Percentiles rank a stretch among this genome's conserved stretches.
These are phyloP conservation scores for Diaporthe sp. DNA, from an alignment of 2,329 filamentous ascomycete genomes.

Conservation along the genomic window DNA sequence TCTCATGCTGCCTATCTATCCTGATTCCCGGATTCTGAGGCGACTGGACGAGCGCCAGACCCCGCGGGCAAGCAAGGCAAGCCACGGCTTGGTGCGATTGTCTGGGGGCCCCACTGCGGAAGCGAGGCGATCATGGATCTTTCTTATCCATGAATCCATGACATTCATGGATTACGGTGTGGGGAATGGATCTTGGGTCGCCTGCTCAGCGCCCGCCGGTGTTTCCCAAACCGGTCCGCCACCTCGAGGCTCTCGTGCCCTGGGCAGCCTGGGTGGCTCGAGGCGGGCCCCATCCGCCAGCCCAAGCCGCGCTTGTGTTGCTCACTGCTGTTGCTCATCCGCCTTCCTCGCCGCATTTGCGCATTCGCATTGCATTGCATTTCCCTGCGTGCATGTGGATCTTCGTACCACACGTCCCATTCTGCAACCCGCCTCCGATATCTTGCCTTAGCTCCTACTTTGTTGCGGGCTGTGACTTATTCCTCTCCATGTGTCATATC, in stretches of 20 bases:
- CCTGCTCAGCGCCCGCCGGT: background rate
- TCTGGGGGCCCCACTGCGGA: slow-evolving; percentile 17
- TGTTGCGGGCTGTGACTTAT: background rate
- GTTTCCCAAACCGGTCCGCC: slow-evolving; percentile 11
- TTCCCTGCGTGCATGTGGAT: slow-evolving; percentile 30
- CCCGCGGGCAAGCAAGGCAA: background rate
- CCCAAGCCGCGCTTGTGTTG: slow-evolving; percentile 1
- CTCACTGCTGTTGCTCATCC: background rate
- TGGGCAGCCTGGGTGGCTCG: background rate
- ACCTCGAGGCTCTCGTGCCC: background rate
- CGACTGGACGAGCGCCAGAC: background rate
- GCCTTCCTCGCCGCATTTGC: slow-evolving; percentile 2
- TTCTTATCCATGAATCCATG: slow-evolving; percentile 12
- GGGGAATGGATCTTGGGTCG: slow-evolving; percentile 14
- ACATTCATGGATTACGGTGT: slow-evolving; percentile 2
- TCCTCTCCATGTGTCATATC: slow-evolving; percentile 24
- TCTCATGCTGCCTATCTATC: background rate
- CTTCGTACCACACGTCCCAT: slow-evolving; percentile 4
- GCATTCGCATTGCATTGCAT: slow-evolving; percentile 29
- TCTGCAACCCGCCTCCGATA: slow-evolving; percentile 17
- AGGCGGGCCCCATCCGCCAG: background rate
- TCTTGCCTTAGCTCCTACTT: slow-evolving; percentile 12
- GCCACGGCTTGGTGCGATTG: slow-evolving; percentile 7
- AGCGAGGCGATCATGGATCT: slow-evolving; percentile 29
- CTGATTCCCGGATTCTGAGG: slow-evolving; percentile 23